Conservation (phyloP, 306 rosid genomes). For the Vigna hirtella region DNA sequence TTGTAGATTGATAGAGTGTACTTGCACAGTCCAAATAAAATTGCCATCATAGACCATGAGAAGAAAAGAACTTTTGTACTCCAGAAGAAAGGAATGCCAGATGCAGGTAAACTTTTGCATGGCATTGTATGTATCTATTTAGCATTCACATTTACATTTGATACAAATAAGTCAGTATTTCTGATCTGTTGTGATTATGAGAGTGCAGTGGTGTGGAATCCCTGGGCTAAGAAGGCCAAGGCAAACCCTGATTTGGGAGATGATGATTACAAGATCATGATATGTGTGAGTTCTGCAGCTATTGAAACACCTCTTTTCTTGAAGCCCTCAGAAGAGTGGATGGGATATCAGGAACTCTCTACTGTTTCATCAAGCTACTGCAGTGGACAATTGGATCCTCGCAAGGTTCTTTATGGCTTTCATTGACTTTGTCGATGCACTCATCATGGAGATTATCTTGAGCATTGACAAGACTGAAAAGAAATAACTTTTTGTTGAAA, state of each 20-base stretch:
- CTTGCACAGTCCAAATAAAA: slow-evolving; percentile 64
- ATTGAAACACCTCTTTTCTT: slow-evolving; percentile 63
- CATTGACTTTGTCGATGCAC: slow-evolving; percentile 43
- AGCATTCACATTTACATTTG: not conserved
- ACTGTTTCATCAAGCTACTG: slow-evolving; percentile 83
- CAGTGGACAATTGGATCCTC: slow-evolving; percentile 86
- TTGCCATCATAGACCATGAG: slow-evolving; percentile 86
- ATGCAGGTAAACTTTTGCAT: slow-evolving; percentile 57
- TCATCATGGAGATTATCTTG: slow-evolving; percentile 27
- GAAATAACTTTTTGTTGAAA: slow-evolving; percentile 32
- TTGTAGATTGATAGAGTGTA: slow-evolving; percentile 70
- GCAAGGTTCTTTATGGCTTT: slow-evolving; percentile 66
- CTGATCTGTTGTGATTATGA: slow-evolving; percentile 14
- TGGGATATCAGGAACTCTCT: slow-evolving; percentile 73
- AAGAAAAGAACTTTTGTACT: slow-evolving; percentile 79
- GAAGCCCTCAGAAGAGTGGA: slow-evolving; percentile 84
- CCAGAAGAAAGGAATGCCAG: slow-evolving; percentile 69
- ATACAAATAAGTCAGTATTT: not conserved
- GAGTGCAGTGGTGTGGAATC: slow-evolving; percentile 78
- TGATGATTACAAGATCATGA: slow-evolving; percentile 75
- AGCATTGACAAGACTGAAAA: not conserved
- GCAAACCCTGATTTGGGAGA: slow-evolving; percentile 68
- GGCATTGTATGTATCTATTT: not conserved
- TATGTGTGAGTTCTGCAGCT: slow-evolving; percentile 73
- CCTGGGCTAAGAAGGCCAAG: slow-evolving; percentile 76